phyloP scores from a whole-genome alignment of 2,329 filamentous ascomycete species.

The Grosmannia penicillata region DNA sequence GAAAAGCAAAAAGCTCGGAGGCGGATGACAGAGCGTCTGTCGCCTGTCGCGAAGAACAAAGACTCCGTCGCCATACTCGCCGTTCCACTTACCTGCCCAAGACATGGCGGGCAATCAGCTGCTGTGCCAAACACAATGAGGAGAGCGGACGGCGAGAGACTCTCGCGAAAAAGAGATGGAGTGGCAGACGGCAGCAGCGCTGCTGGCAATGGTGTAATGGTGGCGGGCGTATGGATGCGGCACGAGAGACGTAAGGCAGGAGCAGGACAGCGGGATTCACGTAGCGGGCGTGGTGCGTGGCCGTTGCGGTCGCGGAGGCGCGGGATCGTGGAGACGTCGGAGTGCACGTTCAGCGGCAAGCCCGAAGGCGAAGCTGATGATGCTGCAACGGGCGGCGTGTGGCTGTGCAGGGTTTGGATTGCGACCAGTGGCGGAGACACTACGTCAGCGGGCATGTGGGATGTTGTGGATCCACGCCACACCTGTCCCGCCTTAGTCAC shows the following conservation, averaged over 20 bases:
- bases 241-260: not conserved
- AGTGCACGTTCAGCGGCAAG: too few relatives aligned
- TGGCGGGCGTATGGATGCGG: not conserved
- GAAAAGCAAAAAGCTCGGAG: too few relatives aligned
- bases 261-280: not conserved
- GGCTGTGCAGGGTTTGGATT: too few relatives aligned
- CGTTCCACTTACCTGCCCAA: constrained; percentile 33
- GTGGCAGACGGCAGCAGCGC: too few relatives aligned
- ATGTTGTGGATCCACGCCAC: too few relatives aligned
- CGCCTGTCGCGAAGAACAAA: not conserved
- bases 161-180: too few relatives aligned
- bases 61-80: too few relatives aligned
- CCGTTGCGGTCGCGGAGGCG: too few relatives aligned
- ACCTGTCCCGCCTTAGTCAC: not conserved
- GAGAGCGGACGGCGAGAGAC: not conserved
- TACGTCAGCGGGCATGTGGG: not conserved
- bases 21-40: not conserved
- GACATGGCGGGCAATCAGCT: constrained; percentile 22
- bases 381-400: not conserved
- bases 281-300: too few relatives aligned
- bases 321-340: too few relatives aligned
- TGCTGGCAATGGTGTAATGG: too few relatives aligned
- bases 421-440: not conserved
- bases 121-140: not conserved
- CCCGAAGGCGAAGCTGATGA: not conserved